phyloP scores from a whole-genome alignment of 176 grass and related monocot species.

The Olyra latifolia region DNA sequence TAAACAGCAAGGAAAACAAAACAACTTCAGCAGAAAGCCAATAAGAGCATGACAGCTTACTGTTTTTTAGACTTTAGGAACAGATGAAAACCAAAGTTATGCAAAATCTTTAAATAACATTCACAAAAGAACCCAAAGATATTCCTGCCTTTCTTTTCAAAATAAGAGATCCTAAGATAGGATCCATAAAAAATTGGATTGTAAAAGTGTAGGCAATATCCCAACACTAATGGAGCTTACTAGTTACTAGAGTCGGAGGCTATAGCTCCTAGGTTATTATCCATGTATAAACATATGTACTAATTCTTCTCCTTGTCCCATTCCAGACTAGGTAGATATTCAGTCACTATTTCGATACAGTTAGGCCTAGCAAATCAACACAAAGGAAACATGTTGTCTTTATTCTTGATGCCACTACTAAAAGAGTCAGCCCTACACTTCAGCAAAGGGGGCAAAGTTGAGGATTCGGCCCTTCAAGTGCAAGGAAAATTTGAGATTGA shows the following conservation, averaged over 20 bases:
- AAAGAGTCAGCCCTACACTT: constrained; percentile 34
- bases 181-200: background rate
- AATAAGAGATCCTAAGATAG: background rate
- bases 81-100: background rate
- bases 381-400: constrained; percentile 12
- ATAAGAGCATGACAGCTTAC: background rate
- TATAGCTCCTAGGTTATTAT: constrained; percentile 12
- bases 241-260: background rate
- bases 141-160: background rate
- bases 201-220: background rate
- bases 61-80: background rate
- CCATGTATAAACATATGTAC: constrained; percentile 1
- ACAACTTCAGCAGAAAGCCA: background rate
- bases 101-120: background rate
- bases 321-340: constrained; percentile 10
- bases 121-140: background rate
- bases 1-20: background rate
- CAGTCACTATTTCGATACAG: constrained; percentile 26
- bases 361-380: constrained; percentile 27
- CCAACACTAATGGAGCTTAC: background rate
- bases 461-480: constrained; percentile 25
- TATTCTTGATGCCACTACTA: constrained; percentile 28
- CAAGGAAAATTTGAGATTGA: constrained; percentile 26
- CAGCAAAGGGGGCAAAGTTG: background rate
- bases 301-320: background rate